Evolutionary conservation across 192 early-diverging fungal species (phyloP).

Genomic region (Coemansia sp.): DNA sequence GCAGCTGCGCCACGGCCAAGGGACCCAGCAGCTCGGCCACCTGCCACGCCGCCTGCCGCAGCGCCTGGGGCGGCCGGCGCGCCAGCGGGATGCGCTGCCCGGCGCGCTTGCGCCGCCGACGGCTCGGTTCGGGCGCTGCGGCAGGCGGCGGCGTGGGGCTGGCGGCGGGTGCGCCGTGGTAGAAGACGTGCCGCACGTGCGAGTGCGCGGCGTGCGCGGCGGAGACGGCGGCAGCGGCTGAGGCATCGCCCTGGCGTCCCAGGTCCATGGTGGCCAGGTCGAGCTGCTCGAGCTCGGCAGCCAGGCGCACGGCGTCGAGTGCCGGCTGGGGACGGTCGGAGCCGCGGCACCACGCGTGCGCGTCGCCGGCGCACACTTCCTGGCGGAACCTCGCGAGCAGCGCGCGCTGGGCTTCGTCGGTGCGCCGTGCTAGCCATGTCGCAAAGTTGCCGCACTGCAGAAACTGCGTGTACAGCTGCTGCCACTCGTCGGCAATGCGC

Average conservation of each 20-base stretch:
- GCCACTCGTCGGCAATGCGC: constrained; percentile 62
- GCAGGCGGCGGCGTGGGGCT: constrained; percentile 5
- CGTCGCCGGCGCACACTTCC: constrained; percentile 57
- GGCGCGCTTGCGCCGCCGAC: constrained; percentile 27
- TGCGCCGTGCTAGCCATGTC: constrained; percentile 85
- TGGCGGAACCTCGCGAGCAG: constrained; percentile 72
- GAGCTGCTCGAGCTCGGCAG: constrained; percentile 41
- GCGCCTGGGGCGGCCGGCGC: constrained; percentile 21
- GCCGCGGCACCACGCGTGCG: constrained; percentile 50
- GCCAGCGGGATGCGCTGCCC: constrained; percentile 47
- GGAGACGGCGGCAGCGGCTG: neutral
- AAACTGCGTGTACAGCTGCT: constrained; percentile 78
- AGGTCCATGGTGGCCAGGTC: constrained; percentile 49
- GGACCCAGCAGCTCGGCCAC: constrained; percentile 24
- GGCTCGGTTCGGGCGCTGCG: neutral
- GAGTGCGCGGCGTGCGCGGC: constrained; percentile 5
- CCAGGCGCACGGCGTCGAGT: constrained; percentile 35
- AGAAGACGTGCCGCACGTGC: constrained; percentile 46
- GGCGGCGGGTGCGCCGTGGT: constrained; percentile 34
- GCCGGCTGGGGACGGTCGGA: constrained; percentile 44
- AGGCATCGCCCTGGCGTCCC: constrained; percentile 15
- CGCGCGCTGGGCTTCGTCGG: constrained; percentile 73
- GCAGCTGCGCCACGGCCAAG: constrained; percentile 6
- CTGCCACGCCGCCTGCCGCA: constrained; percentile 42
- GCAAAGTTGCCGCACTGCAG: constrained; percentile 94